Conservation (phyloP, 108 stramenopile species). For the Mayamaea pseudoterrestris region DNA sequence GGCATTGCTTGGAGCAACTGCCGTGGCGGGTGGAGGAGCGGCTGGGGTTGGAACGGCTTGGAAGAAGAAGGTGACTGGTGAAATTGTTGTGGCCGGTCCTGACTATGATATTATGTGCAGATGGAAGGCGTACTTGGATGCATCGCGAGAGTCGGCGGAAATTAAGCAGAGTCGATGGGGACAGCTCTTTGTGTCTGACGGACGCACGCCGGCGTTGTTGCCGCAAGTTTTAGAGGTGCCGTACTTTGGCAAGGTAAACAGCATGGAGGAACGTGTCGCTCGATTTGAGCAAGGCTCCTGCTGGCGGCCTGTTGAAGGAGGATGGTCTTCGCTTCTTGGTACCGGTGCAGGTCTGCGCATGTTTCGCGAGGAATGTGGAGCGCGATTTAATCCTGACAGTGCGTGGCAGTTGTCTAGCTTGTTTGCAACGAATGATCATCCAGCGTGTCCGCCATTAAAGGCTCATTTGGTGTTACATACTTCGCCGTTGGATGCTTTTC, state of each 20-base stretch:
- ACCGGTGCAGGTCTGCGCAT: constrained; percentile 55
- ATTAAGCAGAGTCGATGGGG: constrained; percentile 35
- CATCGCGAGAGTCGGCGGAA: constrained; percentile 17
- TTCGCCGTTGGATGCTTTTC: constrained; percentile 65
- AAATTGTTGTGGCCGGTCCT: constrained; percentile 36
- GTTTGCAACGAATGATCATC: constrained; percentile 15
- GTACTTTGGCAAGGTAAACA: neutral
- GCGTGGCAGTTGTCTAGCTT: constrained; percentile 2
- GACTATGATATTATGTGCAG: constrained; percentile 38
- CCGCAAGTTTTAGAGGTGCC: neutral
- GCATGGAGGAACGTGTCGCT: neutral
- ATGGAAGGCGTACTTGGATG: constrained; percentile 52
- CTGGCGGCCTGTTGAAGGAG: constrained; percentile 69
- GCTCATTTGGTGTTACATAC: constrained; percentile 55
- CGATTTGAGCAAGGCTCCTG: constrained; percentile 6
- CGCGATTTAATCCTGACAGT: constrained; percentile 1
- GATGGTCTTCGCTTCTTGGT: constrained; percentile 40
- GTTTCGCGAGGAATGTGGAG: constrained; percentile 40
- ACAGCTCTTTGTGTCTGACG: constrained; percentile 27
- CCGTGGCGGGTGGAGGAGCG: constrained; percentile 65
- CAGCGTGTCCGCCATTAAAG: constrained; percentile 54
- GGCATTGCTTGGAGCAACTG: constrained; percentile 56
- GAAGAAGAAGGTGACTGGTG: constrained; percentile 29
- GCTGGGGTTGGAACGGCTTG: constrained; percentile 35
- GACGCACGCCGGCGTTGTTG: constrained; percentile 28